Evolutionary conservation across 306 rosid species (phyloP), one percentile per base, ranked within the genome.

Genomic region (Herpetospermum pedunculosum): DNA sequence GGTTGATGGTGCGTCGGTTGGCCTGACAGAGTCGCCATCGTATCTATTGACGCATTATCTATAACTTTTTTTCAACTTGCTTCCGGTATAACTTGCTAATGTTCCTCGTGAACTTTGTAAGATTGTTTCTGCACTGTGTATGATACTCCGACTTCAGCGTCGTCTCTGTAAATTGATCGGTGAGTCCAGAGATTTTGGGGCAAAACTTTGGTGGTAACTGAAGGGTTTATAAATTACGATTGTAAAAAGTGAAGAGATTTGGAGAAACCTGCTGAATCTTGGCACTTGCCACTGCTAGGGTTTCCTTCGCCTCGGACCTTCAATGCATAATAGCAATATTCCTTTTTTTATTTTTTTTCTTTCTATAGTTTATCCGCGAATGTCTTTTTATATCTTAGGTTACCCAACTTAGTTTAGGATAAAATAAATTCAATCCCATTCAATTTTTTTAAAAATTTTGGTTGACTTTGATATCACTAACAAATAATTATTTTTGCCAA

Each of bases 1-100:
- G 90, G 86, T 41, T 86, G 90, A 60, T 86, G 81, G 38, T 84
- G 44, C 53, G 81, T 62, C 62, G 83, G 50, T 75, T 81, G 40
- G 75, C 84, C 84, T 75, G 84, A 43, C 50, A 79, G 70, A 7
- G 74, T 69, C 40, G 88, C 73, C 83, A 79, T 79, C 37, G 21
- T 25, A 69, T 46, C 74, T 69, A 69, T 26, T 43, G 74, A 69
- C 25, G 40, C 74, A 69, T 69, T 6, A 28, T 26, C 35, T 67
- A 5, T 15, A 8, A 13, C n/a, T 57, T 26, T 57, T 37, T 32
- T 37, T 62, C 44, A 15, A 60, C 25, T 8, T 25, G 54, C 25
- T 43, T 68, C 35, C 8, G 23, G 52, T 65, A 41, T 26, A 25
- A 13, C 3, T 26, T 26, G 14, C 37, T 1, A 35, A 41, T 25